Evolutionary conservation across 495 filamentous ascomycete species (phyloP), one percentile per base, ranked within the genome.

Genomic region (Penicillium alfredii): DNA sequence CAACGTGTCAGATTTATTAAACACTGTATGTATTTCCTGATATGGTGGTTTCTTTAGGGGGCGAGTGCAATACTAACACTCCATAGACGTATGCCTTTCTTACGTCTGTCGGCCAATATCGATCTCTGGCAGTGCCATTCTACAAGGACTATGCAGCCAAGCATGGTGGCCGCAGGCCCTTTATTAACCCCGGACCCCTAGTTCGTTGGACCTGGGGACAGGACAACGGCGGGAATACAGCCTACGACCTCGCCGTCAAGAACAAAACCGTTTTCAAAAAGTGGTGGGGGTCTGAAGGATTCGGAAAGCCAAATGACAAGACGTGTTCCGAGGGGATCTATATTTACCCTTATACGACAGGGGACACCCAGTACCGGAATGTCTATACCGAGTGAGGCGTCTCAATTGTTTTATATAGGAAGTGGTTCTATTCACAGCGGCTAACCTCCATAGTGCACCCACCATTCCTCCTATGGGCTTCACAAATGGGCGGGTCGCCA

Each of bases 171-270:
- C 66, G 70, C 18, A 49, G 35, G 1, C 76, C 75, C 1, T 78
- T 75, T 33, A 56, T 80, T 14, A 68, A 78, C 46, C 76, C 76
- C 1, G 62, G 54, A 0, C 77, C 77, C 2, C 45, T 77, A 4
- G 41, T 60, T 2, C 70, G 78, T 6, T 84, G 78, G 77, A 58
- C 54, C 1, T 80, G 62, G 48, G 77, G 70, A 17, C 68, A 74
- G 38, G 30, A 46, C 1, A 53, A 63, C 25, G 60, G 69, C 0
- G 49, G 54, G 10, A 49, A 59, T 1, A 55, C 55, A 0, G 45
- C 70, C 6, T 55, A 45, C 13, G 49, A 61, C 4, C 44, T 54
- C 3, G 71, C 67, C 8, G 25, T 62, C 13, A 38, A 43, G 3
- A 74, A 74, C 44, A 70, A 69, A 38, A 69, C 68, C 4, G 37